Percentiles rank a stretch among this genome's conserved stretches.
These are phyloP conservation scores for Epithele typhae DNA, from an alignment of 768 basidiomycete species.

Conservation along the genomic window DNA sequence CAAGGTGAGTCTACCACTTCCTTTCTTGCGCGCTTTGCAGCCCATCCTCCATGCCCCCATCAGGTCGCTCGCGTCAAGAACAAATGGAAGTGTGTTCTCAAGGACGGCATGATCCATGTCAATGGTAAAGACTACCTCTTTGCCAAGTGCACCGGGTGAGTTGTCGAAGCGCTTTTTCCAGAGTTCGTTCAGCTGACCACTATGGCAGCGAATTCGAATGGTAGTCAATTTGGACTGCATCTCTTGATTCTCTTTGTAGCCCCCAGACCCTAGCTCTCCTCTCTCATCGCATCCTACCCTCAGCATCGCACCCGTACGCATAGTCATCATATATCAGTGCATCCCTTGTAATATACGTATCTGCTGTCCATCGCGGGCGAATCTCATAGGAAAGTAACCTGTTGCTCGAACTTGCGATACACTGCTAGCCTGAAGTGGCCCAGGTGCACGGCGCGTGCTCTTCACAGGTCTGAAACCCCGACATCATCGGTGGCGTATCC, in stretches of 20 bases:
- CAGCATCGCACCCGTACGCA: conserved; percentile 10
- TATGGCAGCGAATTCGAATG: conserved; percentile 31
- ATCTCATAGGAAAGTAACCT: too few relatives aligned
- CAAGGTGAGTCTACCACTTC: conserved; percentile 54
- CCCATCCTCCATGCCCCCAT: background rate
- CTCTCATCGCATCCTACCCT: too few relatives aligned
- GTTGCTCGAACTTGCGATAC: too few relatives aligned
- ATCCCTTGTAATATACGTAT: conserved; percentile 13
- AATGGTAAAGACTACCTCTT: conserved; percentile 98
- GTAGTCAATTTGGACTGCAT: conserved; percentile 3
- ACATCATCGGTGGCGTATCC: too few relatives aligned
- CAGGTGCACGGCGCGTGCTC: too few relatives aligned
- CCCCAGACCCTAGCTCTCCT: background rate
- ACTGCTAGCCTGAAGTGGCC: too few relatives aligned
- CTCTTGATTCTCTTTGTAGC: too few relatives aligned
- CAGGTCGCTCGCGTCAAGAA: conserved; percentile 99
- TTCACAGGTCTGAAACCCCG: too few relatives aligned
- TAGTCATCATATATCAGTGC: conserved; percentile 6
- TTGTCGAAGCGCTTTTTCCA: background rate
- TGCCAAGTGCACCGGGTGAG: conserved; percentile 90
- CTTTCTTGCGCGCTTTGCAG: background rate
- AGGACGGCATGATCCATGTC: conserved; percentile 96
- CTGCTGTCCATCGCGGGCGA: conserved; percentile 3
- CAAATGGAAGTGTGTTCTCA: conserved; percentile 98
- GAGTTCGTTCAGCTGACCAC: background rate